Percentiles rank a stretch among this genome's conserved stretches.
Conservation (phyloP, 176 grass and related monocot genomes). For the Lolium rigidum region DNA sequence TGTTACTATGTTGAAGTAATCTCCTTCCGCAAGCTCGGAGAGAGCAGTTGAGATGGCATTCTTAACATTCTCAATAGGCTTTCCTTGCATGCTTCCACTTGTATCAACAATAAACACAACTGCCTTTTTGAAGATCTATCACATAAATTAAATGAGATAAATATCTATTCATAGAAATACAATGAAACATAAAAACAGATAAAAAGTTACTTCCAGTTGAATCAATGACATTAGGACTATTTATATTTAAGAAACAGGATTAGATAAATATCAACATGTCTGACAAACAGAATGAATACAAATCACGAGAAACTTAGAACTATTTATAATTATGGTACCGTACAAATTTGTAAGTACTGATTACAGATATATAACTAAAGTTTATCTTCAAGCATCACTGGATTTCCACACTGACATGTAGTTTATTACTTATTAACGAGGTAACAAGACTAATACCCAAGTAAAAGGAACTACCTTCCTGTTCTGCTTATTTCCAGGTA, state of each 20-base stretch:
- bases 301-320: slow-evolving; percentile 21
- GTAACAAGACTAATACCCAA: slow-evolving; percentile 38
- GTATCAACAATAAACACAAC: slow-evolving; percentile 86
- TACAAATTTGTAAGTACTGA: slow-evolving; percentile 8
- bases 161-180: slow-evolving; percentile 1
- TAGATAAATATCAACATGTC: slow-evolving; percentile 32
- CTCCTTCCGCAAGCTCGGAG: slow-evolving; percentile 66
- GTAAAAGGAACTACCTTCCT: slow-evolving; percentile 59
- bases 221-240: background rate
- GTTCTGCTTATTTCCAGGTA: slow-evolving; percentile 78
- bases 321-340: slow-evolving; percentile 11
- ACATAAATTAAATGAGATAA: slow-evolving; percentile 35
- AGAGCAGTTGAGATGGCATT: slow-evolving; percentile 65
- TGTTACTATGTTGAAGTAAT: slow-evolving; percentile 89
- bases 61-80: slow-evolving; percentile 85
- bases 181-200: slow-evolving; percentile 12
- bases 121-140: slow-evolving; percentile 80
- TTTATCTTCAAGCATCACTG: slow-evolving; percentile 5
- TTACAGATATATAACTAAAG: background rate
- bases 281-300: slow-evolving; percentile 38
- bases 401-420: slow-evolving; percentile 16
- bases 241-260: background rate
- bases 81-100: slow-evolving; percentile 96
- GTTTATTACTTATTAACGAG: background rate
- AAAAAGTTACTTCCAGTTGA: background rate